These are phyloP conservation scores for Carex parvula DNA, from an alignment of 176 grass and related monocot genomes.

Conservation along the genomic window DNA sequence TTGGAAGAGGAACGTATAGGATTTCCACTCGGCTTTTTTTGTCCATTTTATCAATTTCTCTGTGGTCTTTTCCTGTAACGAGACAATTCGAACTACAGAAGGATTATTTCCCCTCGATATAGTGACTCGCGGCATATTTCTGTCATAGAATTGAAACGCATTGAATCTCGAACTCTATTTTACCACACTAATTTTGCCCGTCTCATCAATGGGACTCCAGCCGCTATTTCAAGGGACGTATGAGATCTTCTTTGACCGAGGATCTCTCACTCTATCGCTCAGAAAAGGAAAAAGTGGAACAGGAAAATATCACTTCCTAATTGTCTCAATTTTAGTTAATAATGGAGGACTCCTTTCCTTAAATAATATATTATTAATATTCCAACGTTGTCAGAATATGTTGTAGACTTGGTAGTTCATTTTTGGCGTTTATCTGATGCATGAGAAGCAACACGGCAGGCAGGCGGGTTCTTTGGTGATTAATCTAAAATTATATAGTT, in stretches of 20 bases:
- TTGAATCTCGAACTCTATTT: not conserved
- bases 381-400: not conserved
- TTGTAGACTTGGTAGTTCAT: not conserved
- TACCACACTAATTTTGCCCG: not conserved
- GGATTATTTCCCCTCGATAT: not conserved
- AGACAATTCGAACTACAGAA: not conserved
- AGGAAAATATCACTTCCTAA: not conserved
- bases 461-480: not conserved
- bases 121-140: not conserved
- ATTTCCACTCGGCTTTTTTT: conserved; percentile 11
- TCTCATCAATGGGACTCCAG: not conserved
- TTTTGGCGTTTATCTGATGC: not conserved
- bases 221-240: not conserved
- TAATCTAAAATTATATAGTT: not conserved
- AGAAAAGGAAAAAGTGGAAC: not conserved
- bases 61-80: not conserved
- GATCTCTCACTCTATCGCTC: not conserved
- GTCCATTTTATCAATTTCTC: not conserved
- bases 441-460: not conserved
- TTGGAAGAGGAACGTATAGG: not conserved
- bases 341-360: not conserved
- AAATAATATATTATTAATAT: not conserved
- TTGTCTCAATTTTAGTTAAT: not conserved
- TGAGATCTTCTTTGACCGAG: not conserved
- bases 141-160: not conserved